These are phyloP conservation scores for Oryza australiensis DNA, from an alignment of 176 grass and related monocot species.

Conservation along the genomic window DNA sequence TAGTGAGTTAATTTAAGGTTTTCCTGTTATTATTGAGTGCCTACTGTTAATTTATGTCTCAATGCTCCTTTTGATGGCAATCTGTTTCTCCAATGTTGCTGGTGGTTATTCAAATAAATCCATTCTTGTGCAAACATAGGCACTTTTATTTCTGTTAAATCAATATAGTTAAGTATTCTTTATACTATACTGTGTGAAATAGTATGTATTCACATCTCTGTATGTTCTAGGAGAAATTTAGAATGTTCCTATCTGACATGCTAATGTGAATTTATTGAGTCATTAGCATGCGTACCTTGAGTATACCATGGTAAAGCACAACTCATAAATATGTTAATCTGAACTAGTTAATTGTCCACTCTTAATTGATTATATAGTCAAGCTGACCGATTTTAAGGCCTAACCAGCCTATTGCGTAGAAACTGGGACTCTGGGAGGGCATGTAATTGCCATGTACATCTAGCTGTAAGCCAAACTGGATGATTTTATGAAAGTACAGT, in stretches of 20 bases:
- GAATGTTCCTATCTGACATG: slow-evolving; percentile 6
- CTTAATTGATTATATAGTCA: neutral
- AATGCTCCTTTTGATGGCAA: neutral
- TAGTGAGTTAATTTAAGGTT: slow-evolving; percentile 5
- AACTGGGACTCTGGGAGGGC: neutral
- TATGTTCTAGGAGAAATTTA: slow-evolving; percentile 15
- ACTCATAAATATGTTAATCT: neutral
- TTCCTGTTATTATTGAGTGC: slow-evolving; percentile 1
- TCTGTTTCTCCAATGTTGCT: neutral
- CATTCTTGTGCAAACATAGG: neutral
- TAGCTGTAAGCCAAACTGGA: neutral
- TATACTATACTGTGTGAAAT: neutral
- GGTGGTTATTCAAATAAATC: slow-evolving; percentile 2
- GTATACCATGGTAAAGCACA: neutral
- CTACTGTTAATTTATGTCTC: neutral
- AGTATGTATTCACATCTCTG: neutral
- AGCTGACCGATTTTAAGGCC: neutral
- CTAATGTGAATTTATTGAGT: neutral
- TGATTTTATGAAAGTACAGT: neutral
- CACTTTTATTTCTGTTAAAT: slow-evolving; percentile 9
- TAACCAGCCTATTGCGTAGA: neutral
- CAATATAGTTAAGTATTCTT: neutral
- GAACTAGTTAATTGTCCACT: neutral
- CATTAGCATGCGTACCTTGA: neutral
- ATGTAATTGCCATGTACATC: slow-evolving; percentile 3